A percentile compares a stretch with the other conserved stretches of the same genome.
phyloP scores from a whole-genome alignment of 805 yeast species.

The Metschnikowia aberdeeniae region DNA sequence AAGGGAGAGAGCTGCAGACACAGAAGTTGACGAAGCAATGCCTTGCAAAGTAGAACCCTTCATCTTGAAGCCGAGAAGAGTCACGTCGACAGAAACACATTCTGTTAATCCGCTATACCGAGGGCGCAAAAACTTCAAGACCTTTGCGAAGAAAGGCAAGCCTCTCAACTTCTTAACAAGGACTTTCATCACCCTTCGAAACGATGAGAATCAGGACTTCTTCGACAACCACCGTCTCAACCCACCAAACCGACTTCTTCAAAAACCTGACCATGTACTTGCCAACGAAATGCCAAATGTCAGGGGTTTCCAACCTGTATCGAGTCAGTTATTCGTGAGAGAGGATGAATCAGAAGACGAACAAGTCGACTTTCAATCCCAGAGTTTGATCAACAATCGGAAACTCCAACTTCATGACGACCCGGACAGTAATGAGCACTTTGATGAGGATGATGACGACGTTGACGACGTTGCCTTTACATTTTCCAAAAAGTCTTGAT shows the following conservation, averaged over 20 bases:
- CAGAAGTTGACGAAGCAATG: not conserved
- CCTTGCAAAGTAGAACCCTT: constrained; percentile 2
- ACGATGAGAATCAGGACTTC: constrained; percentile 7
- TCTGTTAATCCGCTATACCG: not conserved
- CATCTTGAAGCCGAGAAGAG: not conserved
- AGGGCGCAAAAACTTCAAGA: constrained; percentile 17
- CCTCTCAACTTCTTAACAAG: constrained; percentile 11
- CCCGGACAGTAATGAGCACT: not conserved
- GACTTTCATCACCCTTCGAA: constrained; percentile 13
- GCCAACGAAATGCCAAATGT: constrained; percentile 15
- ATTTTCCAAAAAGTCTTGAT: constrained; percentile 11
- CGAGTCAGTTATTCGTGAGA: constrained; percentile 13
- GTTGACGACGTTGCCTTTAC: constrained; percentile 12
- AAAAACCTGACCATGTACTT: constrained; percentile 7
- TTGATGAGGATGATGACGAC: constrained; percentile 8
- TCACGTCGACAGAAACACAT: not conserved
- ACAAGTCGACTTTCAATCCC: not conserved
- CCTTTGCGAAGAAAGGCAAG: constrained; percentile 10
- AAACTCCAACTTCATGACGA: not conserved
- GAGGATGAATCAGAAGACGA: constrained; percentile 7
- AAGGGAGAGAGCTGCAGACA: not conserved
- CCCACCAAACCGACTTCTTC: not conserved
- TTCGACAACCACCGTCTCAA: constrained; percentile 5
- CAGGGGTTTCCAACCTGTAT: constrained; percentile 15
- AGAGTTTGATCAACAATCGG: not conserved